Percentiles rank a stretch among this genome's conserved stretches.
Evolutionary conservation across 768 basidiomycete species (phyloP).

Genomic region (Stropharia rugosoannulata): DNA sequence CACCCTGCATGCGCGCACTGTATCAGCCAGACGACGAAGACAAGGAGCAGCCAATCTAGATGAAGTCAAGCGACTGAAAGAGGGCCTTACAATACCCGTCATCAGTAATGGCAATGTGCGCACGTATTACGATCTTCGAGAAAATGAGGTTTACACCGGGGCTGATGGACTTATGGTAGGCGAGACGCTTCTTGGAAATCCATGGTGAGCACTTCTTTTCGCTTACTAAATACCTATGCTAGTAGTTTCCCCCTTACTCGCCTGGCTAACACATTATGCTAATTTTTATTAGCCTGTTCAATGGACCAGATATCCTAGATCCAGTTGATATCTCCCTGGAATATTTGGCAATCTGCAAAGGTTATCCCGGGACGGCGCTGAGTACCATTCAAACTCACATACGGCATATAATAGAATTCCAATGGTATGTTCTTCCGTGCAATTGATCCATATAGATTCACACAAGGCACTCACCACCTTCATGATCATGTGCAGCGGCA

Average conservation of each 20-base stretch:
- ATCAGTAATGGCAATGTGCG: constrained; percentile 82
- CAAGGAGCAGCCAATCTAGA: constrained; percentile 70
- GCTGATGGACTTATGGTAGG: constrained; percentile 84
- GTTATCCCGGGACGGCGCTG: constrained; percentile 49
- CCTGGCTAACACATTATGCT: background rate
- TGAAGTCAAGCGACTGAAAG: constrained; percentile 56
- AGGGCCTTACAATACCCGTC: constrained; percentile 51
- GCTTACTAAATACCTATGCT: constrained; percentile 5
- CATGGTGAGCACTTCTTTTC: constrained; percentile 47
- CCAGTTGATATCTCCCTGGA: constrained; percentile 68
- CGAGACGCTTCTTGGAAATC: constrained; percentile 73
- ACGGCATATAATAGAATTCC: constrained; percentile 64
- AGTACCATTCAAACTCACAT: constrained; percentile 61
- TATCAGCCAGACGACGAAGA: constrained; percentile 66
- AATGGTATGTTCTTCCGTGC: constrained; percentile 47
- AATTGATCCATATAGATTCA: background rate
- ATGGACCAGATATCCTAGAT: constrained; percentile 47
- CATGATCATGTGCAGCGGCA: constrained; percentile 26
- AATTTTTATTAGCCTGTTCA: constrained; percentile 51
- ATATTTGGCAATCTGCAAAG: constrained; percentile 61
- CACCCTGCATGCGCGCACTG: constrained; percentile 72
- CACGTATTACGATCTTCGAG: constrained; percentile 50
- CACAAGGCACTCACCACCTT: background rate
- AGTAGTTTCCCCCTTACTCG: background rate
- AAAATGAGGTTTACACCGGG: constrained; percentile 53